A percentile compares a stretch with the other conserved stretches of the same genome.
Conservation (phyloP, 1,284 basidiomycete genomes). For the Anthracocystis setariae region DNA sequence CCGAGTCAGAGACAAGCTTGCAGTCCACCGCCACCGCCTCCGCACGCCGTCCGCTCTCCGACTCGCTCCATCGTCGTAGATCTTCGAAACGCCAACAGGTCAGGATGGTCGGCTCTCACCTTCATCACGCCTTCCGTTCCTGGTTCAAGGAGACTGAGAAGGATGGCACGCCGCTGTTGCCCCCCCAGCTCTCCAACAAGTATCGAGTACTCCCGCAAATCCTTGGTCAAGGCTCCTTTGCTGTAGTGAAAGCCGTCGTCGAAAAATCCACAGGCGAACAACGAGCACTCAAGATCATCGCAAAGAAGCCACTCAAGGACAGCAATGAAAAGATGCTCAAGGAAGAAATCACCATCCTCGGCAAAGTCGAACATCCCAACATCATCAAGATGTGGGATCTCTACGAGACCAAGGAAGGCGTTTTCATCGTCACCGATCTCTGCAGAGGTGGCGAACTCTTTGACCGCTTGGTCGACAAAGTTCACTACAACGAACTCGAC, state of each 20-base stretch:
- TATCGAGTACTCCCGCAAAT: conserved; percentile 52
- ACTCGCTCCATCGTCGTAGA: conserved; percentile 15
- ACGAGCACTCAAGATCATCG: conserved; percentile 66
- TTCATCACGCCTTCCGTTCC: conserved; percentile 58
- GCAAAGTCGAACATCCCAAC: conserved; percentile 61
- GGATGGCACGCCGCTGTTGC: conserved; percentile 60
- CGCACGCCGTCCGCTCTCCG: not conserved
- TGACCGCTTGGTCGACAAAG: conserved; percentile 62
- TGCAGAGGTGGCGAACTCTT: conserved; percentile 66
- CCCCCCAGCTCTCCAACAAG: conserved; percentile 58
- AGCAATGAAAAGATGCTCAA: conserved; percentile 63
- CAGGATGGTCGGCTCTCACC: conserved; percentile 59
- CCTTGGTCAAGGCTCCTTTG: conserved; percentile 65
- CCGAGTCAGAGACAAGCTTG: not conserved
- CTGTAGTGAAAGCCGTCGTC: conserved; percentile 58
- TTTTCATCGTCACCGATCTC: conserved; percentile 66
- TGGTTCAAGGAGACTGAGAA: conserved; percentile 64
- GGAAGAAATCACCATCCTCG: conserved; percentile 63
- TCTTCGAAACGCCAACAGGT: conserved; percentile 45
- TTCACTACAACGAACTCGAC: conserved; percentile 64
- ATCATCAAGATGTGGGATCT: conserved; percentile 66
- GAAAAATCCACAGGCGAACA: conserved; percentile 54
- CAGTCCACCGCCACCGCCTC: conserved; percentile 1
- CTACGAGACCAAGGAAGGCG: conserved; percentile 65
- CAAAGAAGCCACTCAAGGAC: conserved; percentile 63